Base-by-base conservation (phyloP, 768 basidiomycete species). In the Tylopilus vinaceipallidus region DNA sequence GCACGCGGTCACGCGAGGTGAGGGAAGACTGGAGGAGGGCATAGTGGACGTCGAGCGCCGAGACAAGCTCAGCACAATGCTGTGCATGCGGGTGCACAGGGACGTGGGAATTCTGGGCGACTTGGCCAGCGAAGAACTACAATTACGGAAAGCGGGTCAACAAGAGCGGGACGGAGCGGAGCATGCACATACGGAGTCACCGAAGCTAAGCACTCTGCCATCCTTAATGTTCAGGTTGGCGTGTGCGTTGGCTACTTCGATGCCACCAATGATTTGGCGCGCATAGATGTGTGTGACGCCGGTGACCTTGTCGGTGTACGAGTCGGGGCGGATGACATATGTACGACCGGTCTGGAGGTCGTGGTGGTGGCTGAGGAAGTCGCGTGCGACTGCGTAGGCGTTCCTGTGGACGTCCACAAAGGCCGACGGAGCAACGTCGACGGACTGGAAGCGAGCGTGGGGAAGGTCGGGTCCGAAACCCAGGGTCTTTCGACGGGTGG, bases 211-310 rank as follows among this genome's bases (percentile, higher is more conserved):
- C 17, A 98, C 79, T 58, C 78, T 71, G 37, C 91, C 93, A 47
- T 88, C 80, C 70, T 85, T 85, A 68, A 98, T 75, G 73, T 98
- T 97, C 63, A 99, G 71, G 67, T 98, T 98, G 74, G 97, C 81
- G 69, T 97, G 88, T 24, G 89, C 91, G 60, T 97, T 91, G 11
- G 80, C 78, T 14, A 99, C 91, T 63, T 95, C 91, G 38, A 95
- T 73, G 13, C 91, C 93, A 49, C 88, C 84, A 60, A 94, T 71
- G 50, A 88, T 54, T 72, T 99, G 95, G 57, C 86, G 80, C 53
- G 87, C 83, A 65, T 95, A 95, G 58, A 93, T 76, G 70, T 98
- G 93, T 24, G 91, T 86, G 43, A 97, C 77, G n/a, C 88, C 88
- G 3, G 90, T 93, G 52, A 79, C 81, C 50, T 73, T 70, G 72